A percentile compares a stretch with the other conserved stretches of the same genome.
phyloP scores from a whole-genome alignment of 1,284 basidiomycete genomes.

The Puccinia horiana region DNA sequence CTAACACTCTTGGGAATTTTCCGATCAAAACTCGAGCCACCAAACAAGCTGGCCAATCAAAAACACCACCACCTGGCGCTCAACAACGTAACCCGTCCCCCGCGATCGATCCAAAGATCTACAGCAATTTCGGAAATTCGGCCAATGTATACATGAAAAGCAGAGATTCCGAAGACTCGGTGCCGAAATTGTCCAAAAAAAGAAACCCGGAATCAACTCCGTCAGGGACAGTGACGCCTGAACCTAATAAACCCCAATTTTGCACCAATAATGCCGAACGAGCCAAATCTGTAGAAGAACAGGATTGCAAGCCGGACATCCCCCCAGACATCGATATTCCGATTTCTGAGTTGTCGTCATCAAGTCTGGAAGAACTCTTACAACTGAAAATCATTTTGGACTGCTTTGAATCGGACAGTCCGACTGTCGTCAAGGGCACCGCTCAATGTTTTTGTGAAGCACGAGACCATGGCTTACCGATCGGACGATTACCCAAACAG shows the following conservation, averaged over 20 bases:
- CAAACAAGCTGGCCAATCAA: not conserved
- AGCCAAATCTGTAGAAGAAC: not conserved
- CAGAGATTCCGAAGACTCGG: conserved; percentile 1
- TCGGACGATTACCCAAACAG: conserved; percentile 29
- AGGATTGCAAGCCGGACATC: not conserved
- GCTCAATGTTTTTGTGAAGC: conserved; percentile 32
- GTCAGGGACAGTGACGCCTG: conserved; percentile 2
- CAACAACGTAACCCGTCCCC: not conserved
- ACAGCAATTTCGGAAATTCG: conserved; percentile 12
- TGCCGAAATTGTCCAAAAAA: not conserved
- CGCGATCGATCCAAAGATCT: conserved; percentile 11
- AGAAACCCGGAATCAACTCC: not conserved
- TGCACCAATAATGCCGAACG: not conserved
- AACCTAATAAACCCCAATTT: not conserved
- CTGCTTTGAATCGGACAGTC: not conserved
- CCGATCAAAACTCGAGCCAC: conserved; percentile 1
- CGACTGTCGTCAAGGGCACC: not conserved
- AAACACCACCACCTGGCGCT: not conserved
- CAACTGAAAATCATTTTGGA: conserved; percentile 3
- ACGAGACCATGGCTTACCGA: conserved; percentile 7
- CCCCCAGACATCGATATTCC: conserved; percentile 22
- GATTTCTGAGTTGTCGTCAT: conserved; percentile 13
- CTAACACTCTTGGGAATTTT: not conserved
- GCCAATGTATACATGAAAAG: conserved; percentile 23
- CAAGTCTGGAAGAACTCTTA: conserved; percentile 19